Percentiles rank a stretch among this genome's conserved stretches.
Evolutionary conservation across 2,329 filamentous ascomycete genomes (phyloP).

Genomic region (Colletotrichum cereale): DNA sequence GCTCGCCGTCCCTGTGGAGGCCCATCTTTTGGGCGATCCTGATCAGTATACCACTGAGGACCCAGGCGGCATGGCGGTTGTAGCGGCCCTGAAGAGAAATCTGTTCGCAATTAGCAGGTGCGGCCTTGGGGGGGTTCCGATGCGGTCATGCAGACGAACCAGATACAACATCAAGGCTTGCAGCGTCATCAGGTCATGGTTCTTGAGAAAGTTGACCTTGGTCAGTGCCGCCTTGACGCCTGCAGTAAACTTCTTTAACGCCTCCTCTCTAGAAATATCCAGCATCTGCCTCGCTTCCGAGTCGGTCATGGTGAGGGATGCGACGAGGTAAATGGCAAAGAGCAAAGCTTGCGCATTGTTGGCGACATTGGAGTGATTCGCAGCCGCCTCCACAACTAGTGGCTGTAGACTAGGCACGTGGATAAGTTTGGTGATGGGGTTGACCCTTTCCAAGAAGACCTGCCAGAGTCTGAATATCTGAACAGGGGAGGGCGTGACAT

Average conservation of each 20-base stretch:
- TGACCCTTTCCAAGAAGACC: constrained; percentile 78
- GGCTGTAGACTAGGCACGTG: constrained; percentile 79
- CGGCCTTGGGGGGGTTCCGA: neutral
- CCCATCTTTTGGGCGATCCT: constrained; percentile 77
- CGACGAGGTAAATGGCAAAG: constrained; percentile 42
- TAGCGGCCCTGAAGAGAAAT: constrained; percentile 69
- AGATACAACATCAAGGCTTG: constrained; percentile 71
- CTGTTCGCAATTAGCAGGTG: constrained; percentile 49
- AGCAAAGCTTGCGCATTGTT: constrained; percentile 48
- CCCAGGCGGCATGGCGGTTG: constrained; percentile 70
- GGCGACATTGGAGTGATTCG: constrained; percentile 66
- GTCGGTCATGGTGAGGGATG: constrained; percentile 47
- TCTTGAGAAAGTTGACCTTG: constrained; percentile 68
- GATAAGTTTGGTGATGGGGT: constrained; percentile 79
- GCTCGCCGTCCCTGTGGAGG: constrained; percentile 71
- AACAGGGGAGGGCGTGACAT: constrained; percentile 73
- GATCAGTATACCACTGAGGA: constrained; percentile 70
- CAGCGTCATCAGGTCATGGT: constrained; percentile 68
- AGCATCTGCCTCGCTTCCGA: constrained; percentile 68
- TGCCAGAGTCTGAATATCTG: constrained; percentile 82
- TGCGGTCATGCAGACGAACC: constrained; percentile 50
- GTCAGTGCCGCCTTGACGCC: constrained; percentile 64
- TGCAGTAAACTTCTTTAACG: constrained; percentile 63
- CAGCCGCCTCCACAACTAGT: constrained; percentile 72
- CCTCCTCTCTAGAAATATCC: constrained; percentile 62